Evolutionary conservation across 2,329 filamentous ascomycete species (phyloP), one percentile per base, ranked within the genome.

Genomic region (Xenoacremonium recifei): DNA sequence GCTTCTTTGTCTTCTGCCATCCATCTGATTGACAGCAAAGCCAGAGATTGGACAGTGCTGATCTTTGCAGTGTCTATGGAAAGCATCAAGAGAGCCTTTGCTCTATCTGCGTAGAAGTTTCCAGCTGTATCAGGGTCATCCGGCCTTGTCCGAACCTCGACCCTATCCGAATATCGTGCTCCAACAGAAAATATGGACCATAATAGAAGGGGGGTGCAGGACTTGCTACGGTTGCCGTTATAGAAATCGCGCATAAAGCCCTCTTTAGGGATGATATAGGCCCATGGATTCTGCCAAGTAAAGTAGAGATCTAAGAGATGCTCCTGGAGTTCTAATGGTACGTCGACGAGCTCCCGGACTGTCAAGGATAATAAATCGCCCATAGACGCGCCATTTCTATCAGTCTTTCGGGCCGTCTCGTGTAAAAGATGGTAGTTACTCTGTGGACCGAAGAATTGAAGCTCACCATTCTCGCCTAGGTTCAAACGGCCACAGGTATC

Each of bases 271-370:
- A 61, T 44, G 11, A 61, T 34, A 18, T 58, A 58, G n/a, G 49
- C 47, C 55, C 57, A 60, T 0, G 53, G 46, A 11, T 61, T 60
- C 27, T 56, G 53, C 58, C 58, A 60, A 4, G 37, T 34, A 48
- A 51, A 61, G 23, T 51, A 61, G 2, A 60, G 40, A 5, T 52
- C 49, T 6, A 61, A 48, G 0, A 61, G 44, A 21, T 60, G 57
- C 7, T 50, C 41, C 21, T 55, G 47, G 2, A 61, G 44, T 6
- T 60, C 57, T 2, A 40, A 18, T 1, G 53, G 37, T n/a, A 56
- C 35, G 29, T 42, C 35, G 13, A 27, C 23, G n/a, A n/a, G n/a
- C n/a, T n/a, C n/a, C n/a, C n/a, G n/a, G n/a, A n/a, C n/a, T n/a
- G n/a, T n/a, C n/a, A n/a, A n/a, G n/a, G n/a, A n/a, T n/a, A n/a